Base-by-base conservation (phyloP, 768 basidiomycete genomes). In the Lyophyllum atratum region DNA sequence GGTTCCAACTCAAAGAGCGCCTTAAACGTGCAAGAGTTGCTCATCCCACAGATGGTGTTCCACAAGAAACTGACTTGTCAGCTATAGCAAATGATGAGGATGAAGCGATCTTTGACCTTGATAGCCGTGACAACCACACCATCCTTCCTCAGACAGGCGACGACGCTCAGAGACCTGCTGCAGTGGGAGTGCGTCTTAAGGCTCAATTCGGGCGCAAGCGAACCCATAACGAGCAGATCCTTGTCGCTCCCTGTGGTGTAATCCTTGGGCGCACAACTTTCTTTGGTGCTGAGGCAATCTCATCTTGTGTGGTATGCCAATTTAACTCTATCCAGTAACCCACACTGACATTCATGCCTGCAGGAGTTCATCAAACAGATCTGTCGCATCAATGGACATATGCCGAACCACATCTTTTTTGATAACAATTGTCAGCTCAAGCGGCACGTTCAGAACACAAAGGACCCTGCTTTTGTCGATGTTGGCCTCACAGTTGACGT, bases 211-310 rank as follows among this genome's bases (percentile, higher is more conserved):
- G 68, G 0, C 55, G 67, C 10, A 42, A 56, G n/a, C 54, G 69
- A 0, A 75, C 72, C 3, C 72, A 75, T 52, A 75, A 75, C 40
- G 69, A 74, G 33, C 56, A 74, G 52, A 61, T 73, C 1, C 64
- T 62, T 61, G 71, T 75, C 17, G 49, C 22, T 1, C 61, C 71
- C 0, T 76, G 74, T 64, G 74, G 74, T 3, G 62, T 75, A 6
- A 69, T 74, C 15, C 33, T 66, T 11, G 71, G 65, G 0, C 52
- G 66, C 15, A 70, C 63, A 1, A 75, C 71, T 1, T 69, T 75
- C 39, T 73, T 61, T 59, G 72, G 72, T 1, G 65, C 72, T 2
- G 72, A 74, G 42, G 73, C 17, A 1, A 19, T 42, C 46, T 47
- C 43, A 21, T 43, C 31, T 42, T 45, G 28, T n/a, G 21, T 43